Percentiles rank a stretch among this genome's conserved stretches.
phyloP scores from a whole-genome alignment of 176 grass and related monocot species.

The Urochloa ruziziensis region DNA sequence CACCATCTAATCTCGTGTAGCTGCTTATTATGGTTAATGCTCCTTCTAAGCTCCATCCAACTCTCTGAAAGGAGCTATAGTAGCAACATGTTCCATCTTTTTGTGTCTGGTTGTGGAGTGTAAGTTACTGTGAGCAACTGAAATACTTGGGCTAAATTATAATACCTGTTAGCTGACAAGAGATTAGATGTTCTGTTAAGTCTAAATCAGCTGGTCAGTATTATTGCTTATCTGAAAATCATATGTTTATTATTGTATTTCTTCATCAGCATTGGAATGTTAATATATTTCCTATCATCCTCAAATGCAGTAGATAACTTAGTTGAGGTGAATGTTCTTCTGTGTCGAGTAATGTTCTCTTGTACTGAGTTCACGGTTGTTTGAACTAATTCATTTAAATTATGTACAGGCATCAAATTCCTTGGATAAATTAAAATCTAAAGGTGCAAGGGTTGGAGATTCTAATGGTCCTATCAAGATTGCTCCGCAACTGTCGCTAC shows the following conservation, averaged over 20 bases:
- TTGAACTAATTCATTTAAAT: slow-evolving; percentile 25
- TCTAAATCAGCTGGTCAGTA: background rate
- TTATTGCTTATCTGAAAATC: background rate
- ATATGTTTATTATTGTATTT: background rate
- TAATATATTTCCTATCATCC: background rate
- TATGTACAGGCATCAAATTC: slow-evolving; percentile 39
- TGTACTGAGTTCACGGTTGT: slow-evolving; percentile 14
- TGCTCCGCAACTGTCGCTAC: slow-evolving; percentile 39
- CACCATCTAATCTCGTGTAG: background rate
- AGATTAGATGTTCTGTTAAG: background rate
- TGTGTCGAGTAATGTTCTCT: slow-evolving; percentile 11
- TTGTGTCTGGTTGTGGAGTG: background rate
- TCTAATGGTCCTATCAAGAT: slow-evolving; percentile 46
- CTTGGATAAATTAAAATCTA: slow-evolving; percentile 57
- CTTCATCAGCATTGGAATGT: background rate
- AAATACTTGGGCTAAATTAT: background rate
- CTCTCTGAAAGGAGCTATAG: background rate
- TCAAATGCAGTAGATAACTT: background rate
- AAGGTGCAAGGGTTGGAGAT: slow-evolving; percentile 57
- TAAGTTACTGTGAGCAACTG: background rate
- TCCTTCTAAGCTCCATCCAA: background rate
- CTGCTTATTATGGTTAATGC: background rate
- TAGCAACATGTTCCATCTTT: background rate
- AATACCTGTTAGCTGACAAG: background rate
- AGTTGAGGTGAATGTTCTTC: slow-evolving; percentile 11